Evolutionary conservation across 441 rosid genomes (phyloP), one percentile per base, ranked within the genome.

Genomic region (Erodium moschatum): DNA sequence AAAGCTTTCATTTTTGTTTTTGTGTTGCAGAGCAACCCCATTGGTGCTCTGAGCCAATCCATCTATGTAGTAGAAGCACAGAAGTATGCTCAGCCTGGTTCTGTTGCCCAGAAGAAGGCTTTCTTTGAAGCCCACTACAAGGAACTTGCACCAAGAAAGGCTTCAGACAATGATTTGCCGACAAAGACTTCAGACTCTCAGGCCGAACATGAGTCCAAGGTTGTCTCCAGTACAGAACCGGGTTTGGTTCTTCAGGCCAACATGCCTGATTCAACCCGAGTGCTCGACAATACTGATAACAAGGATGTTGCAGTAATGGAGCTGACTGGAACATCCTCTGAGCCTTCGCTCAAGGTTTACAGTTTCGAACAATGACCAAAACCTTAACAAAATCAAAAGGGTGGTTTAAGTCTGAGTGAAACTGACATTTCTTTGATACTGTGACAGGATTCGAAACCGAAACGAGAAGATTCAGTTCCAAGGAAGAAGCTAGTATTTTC

Each of bases 71-170:
- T 86, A 29, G 94, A 88, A 70, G 94, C 94, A 5, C 88, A 88
- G 81, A 81, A 84, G 66, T 86, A 78, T 58, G 74, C 94, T 7
- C 83, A 63, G 66, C 94, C 94, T 2, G 94, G 94, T 6, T 88
- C 91, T 12, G 94, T 88, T 20, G 94, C 94, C 5, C 88, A 88
- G 80, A 88, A 88, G 77, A 88, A 85, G 78, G 91, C 94, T 42
- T 86, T 88, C 83, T 86, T 88, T 65, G 94, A 86, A 83, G 94
- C 89, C 71, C 94, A 88, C 69, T 88, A 83, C 84, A 88, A 75
- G 84, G 66, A 81, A 20, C 80, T 86, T 24, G 91, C 94, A n/a
- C 89, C 88, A 8, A 78, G 81, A 75, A 88, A 86, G 72, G 76
- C 76, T 0, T 90, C 90, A 5, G 16, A 44, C 29, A 16, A 6